Conservation (phyloP, 1,284 basidiomycete genomes). For the Pulveroboletus sp. region DNA sequence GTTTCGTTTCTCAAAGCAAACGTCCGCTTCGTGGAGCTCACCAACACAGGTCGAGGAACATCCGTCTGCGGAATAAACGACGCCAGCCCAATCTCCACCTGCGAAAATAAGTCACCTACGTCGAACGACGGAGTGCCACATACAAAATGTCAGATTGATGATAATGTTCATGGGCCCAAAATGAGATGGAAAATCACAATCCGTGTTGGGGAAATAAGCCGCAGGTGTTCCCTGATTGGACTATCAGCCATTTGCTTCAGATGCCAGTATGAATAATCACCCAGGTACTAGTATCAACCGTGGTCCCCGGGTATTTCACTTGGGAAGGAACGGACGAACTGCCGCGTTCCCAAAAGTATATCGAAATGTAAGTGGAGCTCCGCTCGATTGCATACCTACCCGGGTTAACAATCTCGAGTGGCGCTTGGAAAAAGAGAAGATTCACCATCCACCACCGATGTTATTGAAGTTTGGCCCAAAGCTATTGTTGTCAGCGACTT, state of each 20-base stretch:
- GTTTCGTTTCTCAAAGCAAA: neutral
- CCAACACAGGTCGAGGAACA: slow-evolving; percentile 39
- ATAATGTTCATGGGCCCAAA: slow-evolving; percentile 28
- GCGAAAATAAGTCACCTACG: neutral
- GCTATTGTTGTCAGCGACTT: slow-evolving; percentile 44
- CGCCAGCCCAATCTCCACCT: slow-evolving; percentile 48
- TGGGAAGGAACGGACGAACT: slow-evolving; percentile 17
- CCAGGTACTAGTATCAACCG: slow-evolving; percentile 26
- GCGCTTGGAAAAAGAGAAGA: neutral
- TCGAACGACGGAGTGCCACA: slow-evolving; percentile 3
- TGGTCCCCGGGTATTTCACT: slow-evolving; percentile 16
- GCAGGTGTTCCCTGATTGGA: slow-evolving; percentile 22
- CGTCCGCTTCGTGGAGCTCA: slow-evolving; percentile 19
- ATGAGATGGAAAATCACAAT: slow-evolving; percentile 22
- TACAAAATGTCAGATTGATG: slow-evolving; percentile 32
- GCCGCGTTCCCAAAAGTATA: slow-evolving; percentile 33
- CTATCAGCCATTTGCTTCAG: neutral
- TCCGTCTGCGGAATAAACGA: slow-evolving; percentile 30
- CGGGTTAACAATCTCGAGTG: neutral
- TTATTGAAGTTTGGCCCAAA: slow-evolving; percentile 64
- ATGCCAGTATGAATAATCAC: slow-evolving; percentile 8
- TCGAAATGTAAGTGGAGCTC: slow-evolving; percentile 10
- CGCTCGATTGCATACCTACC: slow-evolving; percentile 31
- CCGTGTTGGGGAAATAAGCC: slow-evolving; percentile 22
- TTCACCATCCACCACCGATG: slow-evolving; percentile 60